phyloP scores from a whole-genome alignment of 495 filamentous ascomycete species.

The Penicillium steckii region DNA sequence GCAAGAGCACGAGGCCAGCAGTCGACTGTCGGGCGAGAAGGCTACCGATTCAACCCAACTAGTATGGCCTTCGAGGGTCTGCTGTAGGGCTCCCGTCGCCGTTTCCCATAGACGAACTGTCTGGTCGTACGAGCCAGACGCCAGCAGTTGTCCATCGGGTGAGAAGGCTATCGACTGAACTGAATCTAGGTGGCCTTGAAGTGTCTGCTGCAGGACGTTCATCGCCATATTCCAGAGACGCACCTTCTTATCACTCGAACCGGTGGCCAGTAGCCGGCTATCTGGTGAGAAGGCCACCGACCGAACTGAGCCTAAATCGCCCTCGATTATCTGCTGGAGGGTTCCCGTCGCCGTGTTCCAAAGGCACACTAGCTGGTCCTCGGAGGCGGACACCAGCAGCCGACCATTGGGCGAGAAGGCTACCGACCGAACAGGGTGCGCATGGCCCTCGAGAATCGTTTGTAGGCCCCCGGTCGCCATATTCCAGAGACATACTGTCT shows the following conservation, averaged over 20 bases:
- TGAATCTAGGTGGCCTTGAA: slow-evolving; percentile 8
- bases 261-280: not conserved
- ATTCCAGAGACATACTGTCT: slow-evolving; percentile 30
- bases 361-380: slow-evolving; percentile 27
- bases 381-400: slow-evolving; percentile 29
- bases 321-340: slow-evolving; percentile 18
- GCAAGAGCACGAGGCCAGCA: slow-evolving; percentile 26
- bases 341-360: slow-evolving; percentile 8
- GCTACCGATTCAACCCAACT: slow-evolving; percentile 11
- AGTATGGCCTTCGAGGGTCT: slow-evolving; percentile 22
- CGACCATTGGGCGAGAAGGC: slow-evolving; percentile 26
- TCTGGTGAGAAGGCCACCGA: not conserved
- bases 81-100: slow-evolving; percentile 3
- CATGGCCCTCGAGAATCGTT: slow-evolving; percentile 4
- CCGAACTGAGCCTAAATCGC: slow-evolving; percentile 14
- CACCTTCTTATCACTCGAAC: slow-evolving; percentile 5
- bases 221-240: slow-evolving; percentile 26
- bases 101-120: slow-evolving; percentile 29
- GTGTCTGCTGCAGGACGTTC: slow-evolving; percentile 5
- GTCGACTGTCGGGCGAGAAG: slow-evolving; percentile 33
- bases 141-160: slow-evolving; percentile 13
- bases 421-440: not conserved
- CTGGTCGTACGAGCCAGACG: slow-evolving; percentile 18
- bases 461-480: not conserved
- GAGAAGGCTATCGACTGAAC: slow-evolving; percentile 17